phyloP scores from a whole-genome alignment of 2,329 filamentous ascomycete genomes.

The Penicillium rolfsii region DNA sequence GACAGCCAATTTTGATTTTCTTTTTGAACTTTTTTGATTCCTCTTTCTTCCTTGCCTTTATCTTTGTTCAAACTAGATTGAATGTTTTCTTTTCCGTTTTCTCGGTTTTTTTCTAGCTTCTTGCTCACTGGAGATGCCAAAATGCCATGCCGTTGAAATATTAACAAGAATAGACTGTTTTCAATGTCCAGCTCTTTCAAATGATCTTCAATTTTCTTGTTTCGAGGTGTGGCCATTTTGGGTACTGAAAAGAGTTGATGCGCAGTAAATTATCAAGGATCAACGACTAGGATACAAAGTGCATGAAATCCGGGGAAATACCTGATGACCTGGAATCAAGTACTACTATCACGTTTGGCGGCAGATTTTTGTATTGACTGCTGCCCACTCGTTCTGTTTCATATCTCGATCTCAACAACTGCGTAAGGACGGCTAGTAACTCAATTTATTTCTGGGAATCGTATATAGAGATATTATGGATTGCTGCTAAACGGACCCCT shows the following conservation, averaged over 20 bases:
- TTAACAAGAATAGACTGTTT: background rate
- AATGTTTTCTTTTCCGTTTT: background rate
- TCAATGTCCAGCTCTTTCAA: background rate
- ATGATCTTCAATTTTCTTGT: background rate
- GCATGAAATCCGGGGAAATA: too few relatives aligned
- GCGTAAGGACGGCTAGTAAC: too few relatives aligned
- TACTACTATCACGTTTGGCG: too few relatives aligned
- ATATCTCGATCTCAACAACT: too few relatives aligned
- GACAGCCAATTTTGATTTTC: conserved; percentile 12
- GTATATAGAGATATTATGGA: too few relatives aligned
- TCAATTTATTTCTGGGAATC: too few relatives aligned
- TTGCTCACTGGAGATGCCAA: background rate
- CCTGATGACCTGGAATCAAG: background rate
- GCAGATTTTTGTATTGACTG: too few relatives aligned
- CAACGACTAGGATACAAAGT: too few relatives aligned
- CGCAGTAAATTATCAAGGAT: too few relatives aligned
- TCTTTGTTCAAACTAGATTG: background rate
- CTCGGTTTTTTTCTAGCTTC: background rate
- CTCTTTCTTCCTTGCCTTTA: background rate
- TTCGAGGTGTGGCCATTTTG: too few relatives aligned
- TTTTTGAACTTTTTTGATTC: background rate
- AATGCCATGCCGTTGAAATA: background rate
- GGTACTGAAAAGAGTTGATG: too few relatives aligned
- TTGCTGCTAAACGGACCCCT: background rate
- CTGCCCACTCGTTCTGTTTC: too few relatives aligned